A percentile compares a stretch with the other conserved stretches of the same genome.
phyloP scores from a whole-genome alignment of 106 monocot species.

The Posidonia australis region DNA sequence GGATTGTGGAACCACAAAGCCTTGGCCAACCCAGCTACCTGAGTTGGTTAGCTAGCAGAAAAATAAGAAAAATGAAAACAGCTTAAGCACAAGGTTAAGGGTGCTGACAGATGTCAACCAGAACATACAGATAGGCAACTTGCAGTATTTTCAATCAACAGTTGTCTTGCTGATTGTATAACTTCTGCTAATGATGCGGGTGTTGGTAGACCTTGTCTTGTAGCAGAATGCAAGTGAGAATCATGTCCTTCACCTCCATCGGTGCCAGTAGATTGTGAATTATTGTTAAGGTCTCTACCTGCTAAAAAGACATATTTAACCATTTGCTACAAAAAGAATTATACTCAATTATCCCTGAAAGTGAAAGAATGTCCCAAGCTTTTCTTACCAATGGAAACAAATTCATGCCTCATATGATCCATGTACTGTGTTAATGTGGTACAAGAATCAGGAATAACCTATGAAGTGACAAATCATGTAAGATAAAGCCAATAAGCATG shows the following conservation, averaged over 20 bases:
- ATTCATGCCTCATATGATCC: slow-evolving; percentile 46
- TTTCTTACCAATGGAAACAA: slow-evolving; percentile 36
- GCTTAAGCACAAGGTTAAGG: not conserved
- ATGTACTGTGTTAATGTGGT: slow-evolving; percentile 72
- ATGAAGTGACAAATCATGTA: not conserved
- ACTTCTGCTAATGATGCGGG: slow-evolving; percentile 48
- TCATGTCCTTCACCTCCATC: slow-evolving; percentile 9
- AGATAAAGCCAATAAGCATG: slow-evolving; percentile 1
- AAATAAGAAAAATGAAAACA: no score
- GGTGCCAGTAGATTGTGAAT: slow-evolving; percentile 6
- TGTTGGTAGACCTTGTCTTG: slow-evolving; percentile 42
- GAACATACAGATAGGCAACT: slow-evolving; percentile 31
- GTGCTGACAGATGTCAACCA: not conserved
- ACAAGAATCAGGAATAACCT: slow-evolving; percentile 91
- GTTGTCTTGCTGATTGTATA: slow-evolving; percentile 35
- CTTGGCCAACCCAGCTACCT: no score
- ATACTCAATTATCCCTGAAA: not conserved
- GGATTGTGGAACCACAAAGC: no score
- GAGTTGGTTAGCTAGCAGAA: no score
- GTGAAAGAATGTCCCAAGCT: not conserved
- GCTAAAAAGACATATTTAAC: not conserved
- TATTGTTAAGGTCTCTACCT: slow-evolving; percentile 11
- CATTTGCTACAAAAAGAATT: not conserved
- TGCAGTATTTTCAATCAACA: slow-evolving; percentile 44
- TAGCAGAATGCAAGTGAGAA: slow-evolving; percentile 13